These are phyloP conservation scores for Limonium bicolor DNA, from an alignment of 148 eudicot species.

Conservation along the genomic window DNA sequence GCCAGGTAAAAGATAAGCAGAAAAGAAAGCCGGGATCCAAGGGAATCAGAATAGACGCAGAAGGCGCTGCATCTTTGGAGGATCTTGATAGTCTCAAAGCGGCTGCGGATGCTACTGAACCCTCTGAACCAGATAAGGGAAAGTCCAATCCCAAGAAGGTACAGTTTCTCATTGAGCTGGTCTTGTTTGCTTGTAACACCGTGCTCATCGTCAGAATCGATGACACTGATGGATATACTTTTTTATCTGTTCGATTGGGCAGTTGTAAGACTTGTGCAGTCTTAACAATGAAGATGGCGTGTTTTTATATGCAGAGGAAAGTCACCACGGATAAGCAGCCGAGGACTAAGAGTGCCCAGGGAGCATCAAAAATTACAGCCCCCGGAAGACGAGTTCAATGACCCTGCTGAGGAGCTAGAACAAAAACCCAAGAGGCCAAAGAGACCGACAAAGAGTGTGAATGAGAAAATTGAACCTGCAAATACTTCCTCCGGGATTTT, in stretches of 20 bases:
- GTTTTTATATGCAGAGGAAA: slow-evolving; percentile 45
- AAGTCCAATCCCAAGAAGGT: slow-evolving; percentile 63
- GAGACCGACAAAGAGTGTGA: slow-evolving; percentile 86
- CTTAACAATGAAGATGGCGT: no score
- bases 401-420: slow-evolving; percentile 17
- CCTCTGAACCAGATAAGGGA: slow-evolving; percentile 43
- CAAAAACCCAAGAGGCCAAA: slow-evolving; percentile 59
- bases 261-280: no score
- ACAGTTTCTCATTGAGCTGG: neutral
- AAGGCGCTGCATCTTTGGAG: slow-evolving; percentile 89
- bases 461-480: slow-evolving; percentile 70
- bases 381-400: slow-evolving; percentile 42
- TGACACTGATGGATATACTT: neutral
- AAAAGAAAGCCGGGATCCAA: slow-evolving; percentile 61
- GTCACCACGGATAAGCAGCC: slow-evolving; percentile 37
- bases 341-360: slow-evolving; percentile 27
- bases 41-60: slow-evolving; percentile 79
- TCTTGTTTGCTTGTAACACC: neutral
- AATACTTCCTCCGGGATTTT: slow-evolving; percentile 18
- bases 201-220: neutral
- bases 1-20: slow-evolving; percentile 71
- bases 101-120: slow-evolving; percentile 26
- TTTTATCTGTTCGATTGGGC: neutral
- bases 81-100: slow-evolving; percentile 47
- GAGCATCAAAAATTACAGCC: slow-evolving; percentile 16